A percentile compares a stretch with the other conserved stretches of the same genome.
Evolutionary conservation across 805 yeast species (phyloP).

Genomic region (Grigorovia yakushimaensis): DNA sequence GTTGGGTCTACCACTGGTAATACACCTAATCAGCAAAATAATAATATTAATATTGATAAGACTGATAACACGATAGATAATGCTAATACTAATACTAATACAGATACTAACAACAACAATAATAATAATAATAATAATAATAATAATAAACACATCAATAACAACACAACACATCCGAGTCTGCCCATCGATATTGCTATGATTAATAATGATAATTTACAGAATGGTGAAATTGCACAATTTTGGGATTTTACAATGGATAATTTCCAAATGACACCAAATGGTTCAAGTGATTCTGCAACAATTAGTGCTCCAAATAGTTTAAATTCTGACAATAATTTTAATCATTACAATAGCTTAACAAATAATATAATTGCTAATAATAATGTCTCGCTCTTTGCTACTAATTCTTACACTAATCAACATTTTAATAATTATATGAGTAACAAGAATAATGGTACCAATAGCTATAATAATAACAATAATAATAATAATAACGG

Average conservation of each 20-base stretch:
- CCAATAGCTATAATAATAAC: background rate
- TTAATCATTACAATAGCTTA: background rate
- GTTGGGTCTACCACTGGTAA: background rate
- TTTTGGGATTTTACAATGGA: conserved; percentile 33
- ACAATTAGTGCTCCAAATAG: conserved; percentile 31
- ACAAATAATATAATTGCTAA: background rate
- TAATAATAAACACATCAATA: background rate
- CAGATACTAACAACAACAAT: background rate
- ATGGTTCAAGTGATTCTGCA: conserved; percentile 26
- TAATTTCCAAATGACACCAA: conserved; percentile 29
- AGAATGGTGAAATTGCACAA: conserved; percentile 33
- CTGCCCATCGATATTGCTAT: conserved; percentile 21
- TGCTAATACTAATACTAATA: background rate
- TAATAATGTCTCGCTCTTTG: background rate
- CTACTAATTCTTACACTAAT: background rate
- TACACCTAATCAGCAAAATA: no score
- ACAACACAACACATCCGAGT: conserved; percentile 1
- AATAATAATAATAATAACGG: conserved; percentile 1
- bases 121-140: background rate
- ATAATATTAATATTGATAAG: no score
- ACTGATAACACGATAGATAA: no score
- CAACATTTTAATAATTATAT: conserved; percentile 2
- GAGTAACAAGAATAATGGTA: conserved; percentile 1
- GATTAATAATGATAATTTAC: conserved; percentile 6
- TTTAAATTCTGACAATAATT: conserved; percentile 17